Evolutionary conservation across 2,329 filamentous ascomycete genomes (phyloP), one percentile per base, ranked within the genome.

Genomic region (Helminthosporium solani): DNA sequence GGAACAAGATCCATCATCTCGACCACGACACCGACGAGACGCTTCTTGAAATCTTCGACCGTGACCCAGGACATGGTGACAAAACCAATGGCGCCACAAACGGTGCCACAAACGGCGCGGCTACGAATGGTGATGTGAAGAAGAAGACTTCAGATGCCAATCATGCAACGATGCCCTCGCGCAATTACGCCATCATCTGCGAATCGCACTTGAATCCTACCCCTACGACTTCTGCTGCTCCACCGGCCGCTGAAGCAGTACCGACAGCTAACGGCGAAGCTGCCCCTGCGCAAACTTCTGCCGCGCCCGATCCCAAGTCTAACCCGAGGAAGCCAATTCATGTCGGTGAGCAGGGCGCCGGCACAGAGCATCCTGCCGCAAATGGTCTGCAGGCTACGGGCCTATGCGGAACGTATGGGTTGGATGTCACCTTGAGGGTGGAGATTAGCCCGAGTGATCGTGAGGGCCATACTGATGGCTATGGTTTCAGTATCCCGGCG

Each of bases 81-180:
- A 57, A 56, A 25, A 38, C 49, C 18, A 59, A 60, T 18, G 57
- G 55, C 18, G 66, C 44, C 14, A 46, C 53, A 2, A 60, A 57
- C 23, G 45, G 42, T 19, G 49, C 46, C 20, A 36, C 49, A 14
- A 59, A 60, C 20, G 57, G 56, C 18, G 44, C 36, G 2, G 44
- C 36, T 3, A 19, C 33, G 7, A 49, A 49, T 15, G 49, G 42
- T 16, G 39, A 39, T 19, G 33, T 46, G 3, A 60, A 60, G 25
- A 60, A 61, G 42, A 85, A 91, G 73, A 88, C 86, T 3, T 81
- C 84, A 1, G 75, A 75, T 34, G 86, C 80, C 64, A 96, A 96
- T 70, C 81, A 88, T 53, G 87, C 89, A 51, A 96, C 91, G 9
- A 96, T 96, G 83, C 82, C 83, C 1, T 81, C 78, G 40, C 75